Evolutionary conservation across 495 filamentous ascomycete species (phyloP).

Genomic region (Penicillium desertorum): DNA sequence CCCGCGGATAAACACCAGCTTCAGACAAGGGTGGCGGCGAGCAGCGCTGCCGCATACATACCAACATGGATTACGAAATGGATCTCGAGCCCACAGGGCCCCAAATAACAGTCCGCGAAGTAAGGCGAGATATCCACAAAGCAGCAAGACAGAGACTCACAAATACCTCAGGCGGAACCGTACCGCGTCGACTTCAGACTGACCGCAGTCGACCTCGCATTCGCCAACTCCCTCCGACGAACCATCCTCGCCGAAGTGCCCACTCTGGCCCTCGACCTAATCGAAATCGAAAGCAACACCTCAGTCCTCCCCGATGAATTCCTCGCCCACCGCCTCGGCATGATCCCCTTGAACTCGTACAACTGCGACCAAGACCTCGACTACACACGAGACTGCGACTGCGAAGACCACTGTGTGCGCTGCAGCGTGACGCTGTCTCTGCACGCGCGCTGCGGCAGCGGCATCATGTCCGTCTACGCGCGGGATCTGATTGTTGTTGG

Average conservation of each 20-base stretch:
- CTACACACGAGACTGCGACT: slow-evolving; percentile 95
- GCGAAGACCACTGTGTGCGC: slow-evolving; percentile 85
- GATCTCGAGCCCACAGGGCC: slow-evolving; percentile 64
- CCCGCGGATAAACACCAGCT: slow-evolving; percentile 9
- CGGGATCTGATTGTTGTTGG: slow-evolving; percentile 72
- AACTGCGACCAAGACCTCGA: slow-evolving; percentile 77
- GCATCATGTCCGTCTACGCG: slow-evolving; percentile 87
- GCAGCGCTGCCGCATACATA: slow-evolving; percentile 29
- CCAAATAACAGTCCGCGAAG: slow-evolving; percentile 69
- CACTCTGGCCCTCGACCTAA: slow-evolving; percentile 90
- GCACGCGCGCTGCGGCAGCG: slow-evolving; percentile 77
- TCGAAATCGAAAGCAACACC: slow-evolving; percentile 90
- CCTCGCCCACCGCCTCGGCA: slow-evolving; percentile 86
- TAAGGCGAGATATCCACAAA: slow-evolving; percentile 26
- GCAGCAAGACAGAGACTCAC: background rate
- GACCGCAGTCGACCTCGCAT: slow-evolving; percentile 74
- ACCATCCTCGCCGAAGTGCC: slow-evolving; percentile 92
- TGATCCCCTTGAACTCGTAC: slow-evolving; percentile 83
- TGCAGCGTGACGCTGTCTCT: slow-evolving; percentile 83
- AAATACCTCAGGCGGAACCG: slow-evolving; percentile 57
- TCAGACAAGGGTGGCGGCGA: slow-evolving; percentile 24
- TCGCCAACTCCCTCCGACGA: slow-evolving; percentile 93
- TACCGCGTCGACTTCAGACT: slow-evolving; percentile 80
- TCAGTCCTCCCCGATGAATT: slow-evolving; percentile 95
- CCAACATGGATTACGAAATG: slow-evolving; percentile 69